Conservation (phyloP, 192 early-diverging fungal genomes). For the Coemansia guatemalensis region DNA sequence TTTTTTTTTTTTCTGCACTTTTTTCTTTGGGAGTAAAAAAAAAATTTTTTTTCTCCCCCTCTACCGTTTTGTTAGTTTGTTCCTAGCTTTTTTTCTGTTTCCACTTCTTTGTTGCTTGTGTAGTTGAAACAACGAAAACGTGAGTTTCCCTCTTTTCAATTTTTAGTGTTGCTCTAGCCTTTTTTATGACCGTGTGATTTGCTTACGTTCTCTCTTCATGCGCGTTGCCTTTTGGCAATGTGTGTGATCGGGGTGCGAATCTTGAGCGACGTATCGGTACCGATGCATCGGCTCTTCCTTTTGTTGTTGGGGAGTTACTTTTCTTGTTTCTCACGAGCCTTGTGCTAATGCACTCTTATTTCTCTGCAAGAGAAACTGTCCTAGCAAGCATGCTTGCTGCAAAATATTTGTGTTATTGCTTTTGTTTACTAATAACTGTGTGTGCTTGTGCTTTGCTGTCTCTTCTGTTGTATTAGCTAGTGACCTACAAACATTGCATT, state of each 20-base stretch:
- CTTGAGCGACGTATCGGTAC: neutral
- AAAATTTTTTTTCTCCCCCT: slow-evolving; percentile 4
- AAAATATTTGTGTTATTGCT: too few species aligned
- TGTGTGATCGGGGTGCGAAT: neutral
- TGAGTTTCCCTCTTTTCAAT: slow-evolving; percentile 8
- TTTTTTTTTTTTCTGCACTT: slow-evolving; percentile 6
- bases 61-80: slow-evolving; percentile 6
- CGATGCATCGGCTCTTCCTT: too few species aligned
- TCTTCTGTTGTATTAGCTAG: neutral
- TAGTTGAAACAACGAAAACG: slow-evolving; percentile 22
- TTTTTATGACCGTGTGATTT: neutral
- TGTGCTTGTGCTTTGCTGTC: neutral
- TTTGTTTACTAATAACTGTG: neutral
- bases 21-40: slow-evolving; percentile 2
- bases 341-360: too few species aligned
- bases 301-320: too few species aligned
- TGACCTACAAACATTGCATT: slow-evolving; percentile 1
- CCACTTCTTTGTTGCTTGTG: slow-evolving; percentile 20
- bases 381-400: too few species aligned
- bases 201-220: neutral
- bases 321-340: too few species aligned
- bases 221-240: slow-evolving; percentile 1
- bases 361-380: too few species aligned
- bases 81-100: slow-evolving; percentile 14
- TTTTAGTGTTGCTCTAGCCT: neutral